These are phyloP conservation scores for Alternaria sp. DNA, from an alignment of 2,329 filamentous ascomycete genomes.

Conservation along the genomic window DNA sequence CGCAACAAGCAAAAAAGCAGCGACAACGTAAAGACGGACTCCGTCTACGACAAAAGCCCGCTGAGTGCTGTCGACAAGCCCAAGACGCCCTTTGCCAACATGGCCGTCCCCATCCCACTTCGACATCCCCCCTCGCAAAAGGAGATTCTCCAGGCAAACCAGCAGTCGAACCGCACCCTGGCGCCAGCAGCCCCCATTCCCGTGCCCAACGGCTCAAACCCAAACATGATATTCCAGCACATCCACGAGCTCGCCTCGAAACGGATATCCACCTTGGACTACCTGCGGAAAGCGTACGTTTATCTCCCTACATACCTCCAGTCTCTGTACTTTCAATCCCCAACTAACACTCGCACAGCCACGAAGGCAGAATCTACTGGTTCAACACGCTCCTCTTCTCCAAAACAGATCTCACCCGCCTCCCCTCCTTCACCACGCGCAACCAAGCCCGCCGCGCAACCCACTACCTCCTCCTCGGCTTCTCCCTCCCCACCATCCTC, in stretches of 20 bases:
- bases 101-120: slow-evolving; percentile 39
- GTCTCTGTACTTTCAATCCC: no score
- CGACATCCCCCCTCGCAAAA: slow-evolving; percentile 40
- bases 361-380: slow-evolving; percentile 96
- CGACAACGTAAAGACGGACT: slow-evolving; percentile 39
- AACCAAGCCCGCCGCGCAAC: slow-evolving; percentile 90
- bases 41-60: slow-evolving; percentile 39
- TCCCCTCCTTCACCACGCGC: slow-evolving; percentile 85
- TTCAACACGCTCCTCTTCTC: slow-evolving; percentile 97
- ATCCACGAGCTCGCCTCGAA: slow-evolving; percentile 90
- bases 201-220: slow-evolving; percentile 55
- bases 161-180: slow-evolving; percentile 34
- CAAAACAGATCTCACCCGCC: slow-evolving; percentile 77
- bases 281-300: slow-evolving; percentile 86
- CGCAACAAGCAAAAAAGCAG: slow-evolving; percentile 48
- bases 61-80: slow-evolving; percentile 46
- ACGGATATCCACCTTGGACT: slow-evolving; percentile 92
- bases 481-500: slow-evolving; percentile 88
- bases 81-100: slow-evolving; percentile 44
- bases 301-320: background rate
- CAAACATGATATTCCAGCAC: slow-evolving; percentile 67
- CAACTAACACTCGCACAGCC: slow-evolving; percentile 61
- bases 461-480: slow-evolving; percentile 90
- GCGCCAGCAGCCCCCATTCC: slow-evolving; percentile 41
- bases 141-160: slow-evolving; percentile 36